Conservation (phyloP, 805 yeast genomes). For the Kodamaea laetipori region DNA sequence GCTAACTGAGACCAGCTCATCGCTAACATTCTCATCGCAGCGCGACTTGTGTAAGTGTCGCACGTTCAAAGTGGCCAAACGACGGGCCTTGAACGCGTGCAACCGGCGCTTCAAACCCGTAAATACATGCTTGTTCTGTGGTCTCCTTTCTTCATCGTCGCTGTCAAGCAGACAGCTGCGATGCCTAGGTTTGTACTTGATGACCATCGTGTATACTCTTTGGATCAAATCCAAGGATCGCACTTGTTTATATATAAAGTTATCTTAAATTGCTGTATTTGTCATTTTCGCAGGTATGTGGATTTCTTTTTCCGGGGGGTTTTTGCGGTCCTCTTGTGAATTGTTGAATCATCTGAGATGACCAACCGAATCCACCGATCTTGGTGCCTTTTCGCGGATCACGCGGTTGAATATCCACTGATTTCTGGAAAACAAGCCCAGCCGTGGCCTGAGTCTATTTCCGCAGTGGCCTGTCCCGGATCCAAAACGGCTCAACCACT, state of each 20-base stretch:
- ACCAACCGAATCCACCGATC: constrained; percentile 3
- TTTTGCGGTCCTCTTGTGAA: constrained; percentile 4
- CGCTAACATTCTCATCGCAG: neutral
- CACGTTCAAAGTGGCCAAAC: neutral
- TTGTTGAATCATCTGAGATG: constrained; percentile 2
- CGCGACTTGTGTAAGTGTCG: constrained; percentile 2
- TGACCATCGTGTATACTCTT: constrained; percentile 3
- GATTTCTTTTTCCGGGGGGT: constrained; percentile 6
- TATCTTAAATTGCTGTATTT: constrained; percentile 1
- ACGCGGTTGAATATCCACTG: too few relatives aligned
- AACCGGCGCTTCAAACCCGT: constrained; percentile 2
- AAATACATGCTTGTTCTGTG: constrained; percentile 1
- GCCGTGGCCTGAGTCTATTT: too few relatives aligned
- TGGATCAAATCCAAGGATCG: neutral
- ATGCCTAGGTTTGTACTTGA: constrained; percentile 8
- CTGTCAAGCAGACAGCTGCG: constrained; percentile 4
- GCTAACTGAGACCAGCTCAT: neutral
- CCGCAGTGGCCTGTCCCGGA: too few relatives aligned
- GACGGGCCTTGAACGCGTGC: neutral
- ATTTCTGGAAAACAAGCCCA: too few relatives aligned
- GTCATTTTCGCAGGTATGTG: neutral
- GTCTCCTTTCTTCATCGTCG: neutral
- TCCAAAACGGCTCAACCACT: too few relatives aligned
- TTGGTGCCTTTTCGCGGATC: too few relatives aligned
- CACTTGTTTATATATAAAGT: constrained; percentile 2